Base-by-base conservation (phyloP, 352 stramenopile species). In the Globisporangium spiculum region DNA sequence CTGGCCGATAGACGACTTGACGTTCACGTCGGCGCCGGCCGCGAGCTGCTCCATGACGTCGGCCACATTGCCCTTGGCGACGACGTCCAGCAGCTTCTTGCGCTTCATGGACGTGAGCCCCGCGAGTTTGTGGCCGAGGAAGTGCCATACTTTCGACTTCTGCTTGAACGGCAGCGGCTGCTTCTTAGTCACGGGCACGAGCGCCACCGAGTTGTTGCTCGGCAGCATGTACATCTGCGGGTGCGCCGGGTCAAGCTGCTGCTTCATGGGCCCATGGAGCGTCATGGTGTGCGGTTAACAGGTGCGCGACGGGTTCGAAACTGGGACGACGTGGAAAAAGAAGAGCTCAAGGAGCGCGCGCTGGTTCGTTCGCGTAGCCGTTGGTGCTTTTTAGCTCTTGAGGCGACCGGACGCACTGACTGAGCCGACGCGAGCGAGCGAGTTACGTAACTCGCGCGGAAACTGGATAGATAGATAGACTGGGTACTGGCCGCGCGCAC, bases 71-170 rank as follows among this genome's bases (percentile, higher is more conserved):
- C 83, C 86, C 32, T 79, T 77, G 16, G 75, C 70, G 57, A 92
- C 81, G 57, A 88, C 77, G 24, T 92, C 85, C 10, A 91, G 63
- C 12, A 93, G 73, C 48, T 83, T 82, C 69, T 88, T 89, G 68
- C 86, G 79, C 62, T 90, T 90, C 67, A 86, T 72, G 38, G 81
- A 80, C 74, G 84, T 89, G 68, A 93, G 86, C 36, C 80, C 74
- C 22, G 85, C 82, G 38, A 93, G 75, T 69, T 88, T 91, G 74
- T 92, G 86, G 44, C 86, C 86, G 4, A 93, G 71, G 65, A 88
- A 93, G 69, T 86, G 66, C 83, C 82, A 93, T n/a, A 91, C 79
- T 52, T 83, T 82, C 36, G 79, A 75, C 54, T 67, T 67, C 30
- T 70, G 67, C 61, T 74, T 70, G 58, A 71, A 58, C 62, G 65